A percentile compares a stretch with the other conserved stretches of the same genome.
Conservation (phyloP, 306 rosid species). For the Carpinus viminea region DNA sequence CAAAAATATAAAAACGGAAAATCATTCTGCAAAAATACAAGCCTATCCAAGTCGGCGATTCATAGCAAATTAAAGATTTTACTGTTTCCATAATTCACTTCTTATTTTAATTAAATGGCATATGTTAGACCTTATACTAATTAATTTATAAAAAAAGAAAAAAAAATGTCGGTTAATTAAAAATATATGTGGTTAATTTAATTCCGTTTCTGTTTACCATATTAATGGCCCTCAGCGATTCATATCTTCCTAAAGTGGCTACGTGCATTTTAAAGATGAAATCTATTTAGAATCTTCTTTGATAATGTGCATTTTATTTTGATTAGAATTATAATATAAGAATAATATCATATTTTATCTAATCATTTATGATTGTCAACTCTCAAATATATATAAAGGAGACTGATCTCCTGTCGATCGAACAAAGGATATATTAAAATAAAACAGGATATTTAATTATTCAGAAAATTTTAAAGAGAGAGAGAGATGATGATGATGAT, state of each 20-base stretch:
- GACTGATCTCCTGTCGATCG: background rate
- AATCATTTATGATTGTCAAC: background rate
- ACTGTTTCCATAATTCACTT: too few species aligned
- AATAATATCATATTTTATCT: background rate
- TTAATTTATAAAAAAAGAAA: too few species aligned
- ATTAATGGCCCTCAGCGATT: background rate
- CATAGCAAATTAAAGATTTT: too few species aligned
- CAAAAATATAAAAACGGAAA: background rate
- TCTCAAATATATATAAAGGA: background rate
- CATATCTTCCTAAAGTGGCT: background rate
- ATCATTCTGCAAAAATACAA: too few species aligned
- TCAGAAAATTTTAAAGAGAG: background rate
- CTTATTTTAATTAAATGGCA: too few species aligned
- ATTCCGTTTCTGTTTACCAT: too few species aligned
- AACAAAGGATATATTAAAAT: background rate
- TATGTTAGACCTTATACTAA: too few species aligned
- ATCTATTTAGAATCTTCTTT: background rate
- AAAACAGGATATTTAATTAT: background rate
- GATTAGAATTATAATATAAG: too few species aligned
- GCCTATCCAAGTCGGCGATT: too few species aligned
- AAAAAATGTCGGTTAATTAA: too few species aligned
- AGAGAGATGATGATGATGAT: background rate
- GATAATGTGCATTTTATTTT: background rate
- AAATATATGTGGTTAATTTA: too few species aligned
- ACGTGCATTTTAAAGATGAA: background rate